A percentile compares a stretch with the other conserved stretches of the same genome.
These are phyloP conservation scores for Cymbopogon citratus DNA, from an alignment of 176 grass and related monocot species.

Conservation along the genomic window DNA sequence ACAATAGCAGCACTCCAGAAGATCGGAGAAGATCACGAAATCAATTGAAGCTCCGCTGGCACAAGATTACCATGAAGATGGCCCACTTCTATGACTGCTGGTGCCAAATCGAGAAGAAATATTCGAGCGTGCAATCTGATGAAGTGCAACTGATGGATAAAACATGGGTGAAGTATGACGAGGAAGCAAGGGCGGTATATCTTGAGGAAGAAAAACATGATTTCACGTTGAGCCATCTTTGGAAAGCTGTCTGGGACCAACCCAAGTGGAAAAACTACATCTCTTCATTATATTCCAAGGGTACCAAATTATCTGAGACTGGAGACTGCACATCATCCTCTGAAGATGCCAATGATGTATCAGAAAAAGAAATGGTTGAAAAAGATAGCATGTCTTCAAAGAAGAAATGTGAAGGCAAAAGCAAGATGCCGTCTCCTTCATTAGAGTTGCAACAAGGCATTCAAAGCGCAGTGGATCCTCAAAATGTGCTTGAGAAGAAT, in stretches of 20 bases:
- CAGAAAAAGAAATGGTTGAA: conserved; percentile 13
- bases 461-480: conserved; percentile 2
- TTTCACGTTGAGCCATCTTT: conserved; percentile 21
- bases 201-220: conserved; percentile 21
- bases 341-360: conserved; percentile 16
- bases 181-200: conserved; percentile 26
- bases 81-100: conserved; percentile 34
- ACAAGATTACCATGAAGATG: conserved; percentile 24
- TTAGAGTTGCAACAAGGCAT: conserved; percentile 29
- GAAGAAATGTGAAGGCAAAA: not conserved
- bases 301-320: conserved; percentile 3
- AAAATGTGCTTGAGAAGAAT: not conserved
- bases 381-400: conserved; percentile 7
- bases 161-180: conserved; percentile 25
- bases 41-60: conserved; percentile 30
- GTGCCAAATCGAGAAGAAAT: conserved; percentile 21
- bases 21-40: conserved; percentile 17
- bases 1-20: conserved; percentile 28
- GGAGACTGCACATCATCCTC: conserved; percentile 11
- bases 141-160: conserved; percentile 34
- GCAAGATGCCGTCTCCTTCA: not conserved
- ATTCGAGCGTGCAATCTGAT: conserved; percentile 17
- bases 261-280: conserved; percentile 36
- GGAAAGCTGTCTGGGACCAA: conserved; percentile 35
- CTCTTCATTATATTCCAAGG: conserved; percentile 19